These are phyloP conservation scores for Ceratonia siliqua DNA, from an alignment of 306 rosid species.

Conservation along the genomic window DNA sequence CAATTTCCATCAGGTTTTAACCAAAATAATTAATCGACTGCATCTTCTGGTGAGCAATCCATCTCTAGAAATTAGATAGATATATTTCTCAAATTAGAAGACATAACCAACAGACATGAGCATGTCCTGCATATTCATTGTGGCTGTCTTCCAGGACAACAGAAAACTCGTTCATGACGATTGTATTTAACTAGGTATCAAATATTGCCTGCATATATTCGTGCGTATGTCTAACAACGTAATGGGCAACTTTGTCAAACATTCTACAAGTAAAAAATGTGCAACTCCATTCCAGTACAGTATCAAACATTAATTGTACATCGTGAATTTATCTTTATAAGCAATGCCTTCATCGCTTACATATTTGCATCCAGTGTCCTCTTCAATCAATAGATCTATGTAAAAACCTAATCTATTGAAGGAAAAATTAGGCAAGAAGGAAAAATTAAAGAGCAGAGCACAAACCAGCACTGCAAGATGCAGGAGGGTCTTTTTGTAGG, in stretches of 20 bases:
- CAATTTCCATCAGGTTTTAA: not conserved
- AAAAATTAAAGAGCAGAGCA: not conserved
- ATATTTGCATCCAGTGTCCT: not conserved
- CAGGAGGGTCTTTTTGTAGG: slow-evolving; percentile 68
- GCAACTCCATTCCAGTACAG: not conserved
- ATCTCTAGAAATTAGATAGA: not conserved
- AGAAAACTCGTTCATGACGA: not conserved
- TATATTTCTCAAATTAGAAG: not conserved
- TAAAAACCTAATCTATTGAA: not conserved
- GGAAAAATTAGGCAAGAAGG: not conserved
- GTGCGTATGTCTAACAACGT: not conserved
- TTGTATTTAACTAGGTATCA: too few species aligned
- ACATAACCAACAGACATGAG: not conserved
- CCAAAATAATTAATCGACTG: not conserved
- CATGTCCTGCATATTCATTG: not conserved
- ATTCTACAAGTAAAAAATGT: not conserved
- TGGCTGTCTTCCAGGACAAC: not conserved
- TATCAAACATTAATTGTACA: not conserved
- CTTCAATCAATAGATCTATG: not conserved
- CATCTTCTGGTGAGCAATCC: not conserved
- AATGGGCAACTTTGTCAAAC: not conserved
- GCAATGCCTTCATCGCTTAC: not conserved
- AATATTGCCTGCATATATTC: too few species aligned
- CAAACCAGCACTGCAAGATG: slow-evolving; percentile 69
- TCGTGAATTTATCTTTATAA: not conserved